phyloP scores from a whole-genome alignment of 1,139 yeast genomes.

The Protomyces inundatus region DNA sequence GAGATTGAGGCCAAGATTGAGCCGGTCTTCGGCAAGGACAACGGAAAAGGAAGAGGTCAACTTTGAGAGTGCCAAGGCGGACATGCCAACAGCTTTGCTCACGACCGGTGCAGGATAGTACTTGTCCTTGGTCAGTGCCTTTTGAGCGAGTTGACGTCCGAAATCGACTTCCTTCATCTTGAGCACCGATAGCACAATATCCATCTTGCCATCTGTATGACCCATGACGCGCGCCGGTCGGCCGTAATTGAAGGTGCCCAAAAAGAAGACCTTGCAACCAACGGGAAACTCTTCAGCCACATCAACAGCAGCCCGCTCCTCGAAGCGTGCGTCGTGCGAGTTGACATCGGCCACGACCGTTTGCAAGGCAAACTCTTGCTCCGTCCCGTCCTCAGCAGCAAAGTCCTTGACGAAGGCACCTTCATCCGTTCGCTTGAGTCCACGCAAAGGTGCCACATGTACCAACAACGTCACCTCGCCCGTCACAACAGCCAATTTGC shows the following conservation, averaged over 20 bases:
- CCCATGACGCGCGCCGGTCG: slow-evolving; percentile 70
- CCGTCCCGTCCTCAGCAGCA: slow-evolving; percentile 48
- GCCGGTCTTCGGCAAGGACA: slow-evolving; percentile 48
- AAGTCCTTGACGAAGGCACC: slow-evolving; percentile 72
- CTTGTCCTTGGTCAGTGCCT: slow-evolving; percentile 53
- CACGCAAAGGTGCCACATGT: slow-evolving; percentile 69
- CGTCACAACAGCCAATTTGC: slow-evolving; percentile 55
- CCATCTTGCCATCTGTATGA: slow-evolving; percentile 40
- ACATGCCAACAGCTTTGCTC: slow-evolving; percentile 53
- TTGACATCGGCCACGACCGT: slow-evolving; percentile 69
- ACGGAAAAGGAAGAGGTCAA: slow-evolving; percentile 68
- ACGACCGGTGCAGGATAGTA: slow-evolving; percentile 68
- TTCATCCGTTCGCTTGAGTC: slow-evolving; percentile 59
- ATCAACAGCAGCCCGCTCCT: slow-evolving; percentile 69
- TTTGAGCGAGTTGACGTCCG: slow-evolving; percentile 49
- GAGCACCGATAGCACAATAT: slow-evolving; percentile 35
- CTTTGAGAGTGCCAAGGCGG: slow-evolving; percentile 64
- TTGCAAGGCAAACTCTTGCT: slow-evolving; percentile 60
- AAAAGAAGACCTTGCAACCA: slow-evolving; percentile 66
- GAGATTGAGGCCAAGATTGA: slow-evolving; percentile 79
- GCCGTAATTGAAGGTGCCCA: slow-evolving; percentile 88
- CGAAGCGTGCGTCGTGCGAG: slow-evolving; percentile 67
- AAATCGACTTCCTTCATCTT: slow-evolving; percentile 34
- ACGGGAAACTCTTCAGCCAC: slow-evolving; percentile 76
- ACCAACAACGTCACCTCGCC: slow-evolving; percentile 56